Conservation (phyloP, 495 filamentous ascomycete genomes). For the Aspergillus taichungensis region DNA sequence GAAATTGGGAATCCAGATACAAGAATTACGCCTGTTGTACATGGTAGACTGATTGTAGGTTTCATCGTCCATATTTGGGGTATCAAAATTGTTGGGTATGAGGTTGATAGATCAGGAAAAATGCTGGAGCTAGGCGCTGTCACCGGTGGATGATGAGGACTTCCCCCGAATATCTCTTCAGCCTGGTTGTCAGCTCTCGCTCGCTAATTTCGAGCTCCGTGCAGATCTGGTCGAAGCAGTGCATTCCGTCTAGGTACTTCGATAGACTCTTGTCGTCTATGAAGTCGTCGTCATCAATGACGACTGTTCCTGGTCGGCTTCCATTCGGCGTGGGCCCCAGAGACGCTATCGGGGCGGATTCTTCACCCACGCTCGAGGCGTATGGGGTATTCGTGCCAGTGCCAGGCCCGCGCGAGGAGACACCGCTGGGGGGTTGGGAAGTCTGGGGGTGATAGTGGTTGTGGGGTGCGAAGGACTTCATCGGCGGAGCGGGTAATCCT, state of each 20-base stretch:
- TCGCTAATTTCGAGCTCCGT: slow-evolving; percentile 60
- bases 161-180: slow-evolving; percentile 43
- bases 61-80: slow-evolving; percentile 1
- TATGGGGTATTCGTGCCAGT: slow-evolving; percentile 33
- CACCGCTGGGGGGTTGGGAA: slow-evolving; percentile 16
- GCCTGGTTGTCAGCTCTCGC: slow-evolving; percentile 39
- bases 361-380: slow-evolving; percentile 29
- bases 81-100: slow-evolving; percentile 2
- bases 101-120: not conserved
- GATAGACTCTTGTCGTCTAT: slow-evolving; percentile 42
- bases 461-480: slow-evolving; percentile 16
- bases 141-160: slow-evolving; percentile 49
- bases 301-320: slow-evolving; percentile 15
- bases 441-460: slow-evolving; percentile 5
- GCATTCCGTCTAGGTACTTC: slow-evolving; percentile 69
- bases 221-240: slow-evolving; percentile 86
- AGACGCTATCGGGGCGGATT: slow-evolving; percentile 15
- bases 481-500: slow-evolving; percentile 23
- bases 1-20: no score
- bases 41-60: not conserved
- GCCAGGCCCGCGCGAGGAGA: slow-evolving; percentile 24
- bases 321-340: slow-evolving; percentile 15
- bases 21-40: not conserved
- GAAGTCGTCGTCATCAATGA: slow-evolving; percentile 25
- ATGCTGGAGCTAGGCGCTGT: slow-evolving; percentile 3